Evolutionary conservation across 2,329 filamentous ascomycete species (phyloP), one percentile per base, ranked within the genome.

Genomic region (Iodosphaeria phyllophila): DNA sequence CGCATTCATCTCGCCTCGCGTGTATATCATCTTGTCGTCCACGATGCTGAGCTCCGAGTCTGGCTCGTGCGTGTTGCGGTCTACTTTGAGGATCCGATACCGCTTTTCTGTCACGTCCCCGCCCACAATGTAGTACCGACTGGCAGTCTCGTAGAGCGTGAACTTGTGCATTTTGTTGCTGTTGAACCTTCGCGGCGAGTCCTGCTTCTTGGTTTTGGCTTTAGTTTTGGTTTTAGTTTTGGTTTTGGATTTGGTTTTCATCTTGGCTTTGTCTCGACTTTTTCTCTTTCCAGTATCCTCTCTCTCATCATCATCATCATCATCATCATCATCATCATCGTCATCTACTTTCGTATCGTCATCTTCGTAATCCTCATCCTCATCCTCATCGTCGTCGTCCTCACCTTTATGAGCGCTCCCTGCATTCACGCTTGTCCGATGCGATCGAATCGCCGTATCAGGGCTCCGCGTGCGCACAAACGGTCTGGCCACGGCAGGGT

Each of bases 1-100:
- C 47, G 89, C 74, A 39, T 77, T 83, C 70, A 93, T 91, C 49
- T 95, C 82, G 45, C 75, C 74, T 42, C 84, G 79, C 24, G 72
- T 83, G 50, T 98, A 98, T 4, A 93, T 68, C 37, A 86, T 92
- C 42, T 91, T 89, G 54, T 98, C 89, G 47, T 98, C 89, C 9
- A 76, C 77, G 37, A 98, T 73, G 39, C 64, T 78, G 32, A 95
- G 56, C 40, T 86, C 79, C 3, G 56, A 35, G 60, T 78, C 42
- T 64, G 84, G 78, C 16, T 78, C 42, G 64, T 84, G 78, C 15
- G 74, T 73, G 5, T 80, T 92, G 22, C 89, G 72, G 45, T 95
- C 86, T 38, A 98, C 91, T 49, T 95, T 93, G 43, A 98, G 55
- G 28, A 98, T 82, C 25, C 84, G 73, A 48, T 89, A 95, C 14